Percentiles rank a stretch among this genome's conserved stretches.
Conservation (phyloP, 805 yeast genomes). For the Komagataella pastoris region DNA sequence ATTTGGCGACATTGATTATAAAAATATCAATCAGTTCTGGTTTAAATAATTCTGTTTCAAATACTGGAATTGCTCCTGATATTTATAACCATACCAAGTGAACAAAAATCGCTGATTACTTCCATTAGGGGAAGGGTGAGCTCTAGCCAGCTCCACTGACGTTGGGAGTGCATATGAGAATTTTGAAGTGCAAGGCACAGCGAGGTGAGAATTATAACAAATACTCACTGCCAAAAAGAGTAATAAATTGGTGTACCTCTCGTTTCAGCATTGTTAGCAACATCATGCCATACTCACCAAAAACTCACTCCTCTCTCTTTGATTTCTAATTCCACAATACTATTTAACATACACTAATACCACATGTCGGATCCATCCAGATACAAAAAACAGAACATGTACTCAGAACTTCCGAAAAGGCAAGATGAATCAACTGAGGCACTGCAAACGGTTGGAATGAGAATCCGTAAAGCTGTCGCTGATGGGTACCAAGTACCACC, state of each 20-base stretch:
- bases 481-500: conserved; percentile 34
- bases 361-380: not conserved
- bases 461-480: conserved; percentile 53
- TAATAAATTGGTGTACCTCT: not conserved
- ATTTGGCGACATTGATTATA: conserved; percentile 12
- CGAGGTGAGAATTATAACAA: not conserved
- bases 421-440: conserved; percentile 19
- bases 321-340: not conserved
- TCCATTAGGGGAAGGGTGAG: not conserved
- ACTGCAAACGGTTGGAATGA: conserved; percentile 52
- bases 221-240: not conserved
- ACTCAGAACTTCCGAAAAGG: not conserved
- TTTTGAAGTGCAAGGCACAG: not conserved
- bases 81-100: not conserved
- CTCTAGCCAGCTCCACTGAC: not conserved
- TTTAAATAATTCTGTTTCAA: not conserved
- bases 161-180: not conserved
- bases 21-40: not conserved
- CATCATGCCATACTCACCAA: not conserved
- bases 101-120: not conserved
- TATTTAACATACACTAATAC: not conserved
- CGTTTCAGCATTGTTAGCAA: not conserved
- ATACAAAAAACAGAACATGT: not conserved
- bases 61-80: not conserved
- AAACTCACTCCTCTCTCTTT: not conserved